Conservation (phyloP, 768 basidiomycete species). For the Ramaria sp. region DNA sequence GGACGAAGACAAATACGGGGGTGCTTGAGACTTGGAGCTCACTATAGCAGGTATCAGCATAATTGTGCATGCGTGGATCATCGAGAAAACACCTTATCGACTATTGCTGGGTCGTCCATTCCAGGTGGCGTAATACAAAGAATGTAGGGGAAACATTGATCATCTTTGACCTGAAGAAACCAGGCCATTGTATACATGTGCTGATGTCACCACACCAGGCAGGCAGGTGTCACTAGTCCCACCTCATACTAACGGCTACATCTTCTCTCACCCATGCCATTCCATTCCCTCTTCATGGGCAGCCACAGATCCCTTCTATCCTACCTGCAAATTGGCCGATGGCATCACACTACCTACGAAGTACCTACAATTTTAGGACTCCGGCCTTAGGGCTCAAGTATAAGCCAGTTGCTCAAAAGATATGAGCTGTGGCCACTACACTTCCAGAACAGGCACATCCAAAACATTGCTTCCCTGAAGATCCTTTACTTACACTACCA, state of each 20-base stretch:
- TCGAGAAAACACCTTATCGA: conserved; percentile 1
- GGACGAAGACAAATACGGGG: background rate
- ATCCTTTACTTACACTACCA: conserved; percentile 6
- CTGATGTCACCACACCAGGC: background rate
- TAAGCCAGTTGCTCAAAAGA: conserved; percentile 21
- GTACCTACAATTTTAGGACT: background rate
- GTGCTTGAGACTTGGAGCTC: conserved; percentile 9
- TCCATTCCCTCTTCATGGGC: background rate
- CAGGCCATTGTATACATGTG: background rate
- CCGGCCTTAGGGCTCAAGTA: conserved; percentile 12
- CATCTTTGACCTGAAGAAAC: background rate
- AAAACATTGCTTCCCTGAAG: conserved; percentile 11
- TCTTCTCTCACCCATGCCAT: background rate
- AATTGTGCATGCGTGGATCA: conserved; percentile 4
- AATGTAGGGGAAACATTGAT: background rate
- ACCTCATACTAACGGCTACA: too few species aligned
- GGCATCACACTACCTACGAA: background rate
- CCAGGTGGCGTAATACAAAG: conserved; percentile 10
- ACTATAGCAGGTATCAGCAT: too few species aligned
- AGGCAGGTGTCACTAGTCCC: background rate
- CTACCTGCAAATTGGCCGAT: background rate
- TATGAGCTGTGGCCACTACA: conserved; percentile 18
- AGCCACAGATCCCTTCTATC: background rate
- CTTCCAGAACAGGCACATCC: conserved; percentile 16
- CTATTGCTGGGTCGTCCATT: conserved; percentile 1